Evolutionary conservation across 176 grass and related monocot species (phyloP).

Genomic region (Urochloa ruziziensis): DNA sequence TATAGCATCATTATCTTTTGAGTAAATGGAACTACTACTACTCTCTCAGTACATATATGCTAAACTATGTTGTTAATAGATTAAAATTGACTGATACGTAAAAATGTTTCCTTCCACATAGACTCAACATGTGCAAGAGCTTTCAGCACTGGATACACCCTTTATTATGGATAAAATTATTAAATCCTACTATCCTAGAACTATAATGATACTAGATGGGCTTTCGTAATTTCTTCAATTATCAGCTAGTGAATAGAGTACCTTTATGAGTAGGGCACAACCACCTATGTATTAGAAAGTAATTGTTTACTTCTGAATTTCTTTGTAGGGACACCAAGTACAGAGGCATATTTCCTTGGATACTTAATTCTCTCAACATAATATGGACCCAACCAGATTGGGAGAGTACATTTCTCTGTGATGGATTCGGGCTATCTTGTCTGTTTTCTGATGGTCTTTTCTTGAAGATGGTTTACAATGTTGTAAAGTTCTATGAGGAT

Average conservation of each 20-base stretch:
- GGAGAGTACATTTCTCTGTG: conserved; percentile 11
- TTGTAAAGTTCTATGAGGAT: conserved; percentile 61
- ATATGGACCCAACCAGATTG: conserved; percentile 55
- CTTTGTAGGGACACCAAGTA: not conserved
- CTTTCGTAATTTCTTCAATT: not conserved
- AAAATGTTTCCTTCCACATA: not conserved
- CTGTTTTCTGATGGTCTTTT: conserved; percentile 39
- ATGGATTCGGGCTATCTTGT: conserved; percentile 22
- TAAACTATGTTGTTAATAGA: not conserved
- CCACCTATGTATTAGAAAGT: not conserved
- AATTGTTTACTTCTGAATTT: not conserved
- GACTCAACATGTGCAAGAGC: not conserved
- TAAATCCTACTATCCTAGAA: not conserved
- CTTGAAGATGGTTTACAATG: conserved; percentile 58
- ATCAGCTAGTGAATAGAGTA: not conserved
- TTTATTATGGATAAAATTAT: not conserved
- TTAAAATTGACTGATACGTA: not conserved
- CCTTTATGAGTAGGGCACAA: not conserved
- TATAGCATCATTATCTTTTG: not conserved
- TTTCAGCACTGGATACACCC: not conserved
- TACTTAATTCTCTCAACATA: conserved; percentile 44
- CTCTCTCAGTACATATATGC: not conserved
- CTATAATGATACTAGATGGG: not conserved
- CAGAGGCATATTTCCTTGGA: not conserved
- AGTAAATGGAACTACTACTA: not conserved